Base-by-base conservation (phyloP, 306 rosid species). In the Vigna hirtella region DNA sequence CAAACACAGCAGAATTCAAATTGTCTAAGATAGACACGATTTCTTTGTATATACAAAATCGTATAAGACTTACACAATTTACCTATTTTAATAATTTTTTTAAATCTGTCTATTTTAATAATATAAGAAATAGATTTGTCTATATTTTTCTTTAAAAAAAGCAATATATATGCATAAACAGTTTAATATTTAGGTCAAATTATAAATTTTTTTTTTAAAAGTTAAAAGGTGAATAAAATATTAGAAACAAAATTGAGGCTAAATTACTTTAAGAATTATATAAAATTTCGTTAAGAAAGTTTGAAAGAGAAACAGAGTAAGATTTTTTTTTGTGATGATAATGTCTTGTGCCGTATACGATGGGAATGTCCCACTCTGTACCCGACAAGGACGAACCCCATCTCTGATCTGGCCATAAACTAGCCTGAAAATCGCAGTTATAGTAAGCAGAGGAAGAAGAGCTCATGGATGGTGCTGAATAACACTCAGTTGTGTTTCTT, bases 371-470 rank as follows among this genome's bases (percentile, higher is more conserved):
- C 26, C 63, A 58, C 52, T 45, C 15, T 58, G 51, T 24, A 65
- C 43, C 73, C 65, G 40, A 12, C 66, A 62, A 74, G 68, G 51
- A 65, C 55, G 17, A 70, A 12, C 9, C n/a, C 69, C 49, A 42
- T 49, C 26, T 53, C 57, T 63, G 75, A 26, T 65, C 47, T 32
- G 71, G 71, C 48, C 48, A 34, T 26, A 71, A 88, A 81, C 61
- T 75, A 40, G 81, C 78, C 79, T 5, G 78, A 47, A 74, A 86
- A 66, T 48, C 51, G 72, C 76, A 64, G 80, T 45, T 58, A 2
- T 30, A 16, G 85, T 58, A 77, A 56, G 56, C 66, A 72, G 38
- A 20, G 49, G 36, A 62, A 53, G 40, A 52, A 16, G 15, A 16
- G 15, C 1, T 52, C 20, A 61, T 78, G 86, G 38, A 69, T 30